phyloP scores from a whole-genome alignment of 23 red algal genomes.

The Gracilaria gracilis region DNA sequence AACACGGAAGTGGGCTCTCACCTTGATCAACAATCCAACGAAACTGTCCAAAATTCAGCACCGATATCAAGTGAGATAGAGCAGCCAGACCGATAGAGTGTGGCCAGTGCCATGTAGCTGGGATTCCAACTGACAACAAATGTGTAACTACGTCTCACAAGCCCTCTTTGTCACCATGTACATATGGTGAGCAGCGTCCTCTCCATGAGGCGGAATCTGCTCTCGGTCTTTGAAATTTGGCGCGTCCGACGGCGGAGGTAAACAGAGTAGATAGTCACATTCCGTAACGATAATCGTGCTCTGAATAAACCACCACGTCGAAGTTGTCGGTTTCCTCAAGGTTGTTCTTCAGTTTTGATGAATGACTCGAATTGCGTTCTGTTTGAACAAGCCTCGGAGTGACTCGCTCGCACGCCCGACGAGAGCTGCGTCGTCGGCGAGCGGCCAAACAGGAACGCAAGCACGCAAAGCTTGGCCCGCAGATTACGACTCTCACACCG shows the following conservation, averaged over 20 bases:
- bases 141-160: slow-evolving; percentile 39
- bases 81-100: slow-evolving; percentile 24
- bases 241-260: slow-evolving; percentile 6
- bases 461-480: slow-evolving; percentile 36
- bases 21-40: slow-evolving; percentile 32
- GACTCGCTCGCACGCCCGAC: neutral
- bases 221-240: slow-evolving; percentile 26
- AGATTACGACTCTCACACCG: neutral
- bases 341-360: neutral
- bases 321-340: slow-evolving; percentile 5
- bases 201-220: slow-evolving; percentile 10
- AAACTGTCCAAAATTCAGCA: slow-evolving; percentile 22
- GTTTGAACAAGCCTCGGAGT: neutral
- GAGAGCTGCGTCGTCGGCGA: neutral
- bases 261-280: neutral
- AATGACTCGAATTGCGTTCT: neutral
- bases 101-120: neutral
- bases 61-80: slow-evolving; percentile 39
- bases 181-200: slow-evolving; percentile 32
- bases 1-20: neutral
- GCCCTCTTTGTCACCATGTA: slow-evolving; percentile 10
- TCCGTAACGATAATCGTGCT: slow-evolving; percentile 8
- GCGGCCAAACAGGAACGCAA: neutral
- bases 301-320: slow-evolving; percentile 40
- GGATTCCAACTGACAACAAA: slow-evolving; percentile 36